These are phyloP conservation scores for Dryas alaskensis DNA, from an alignment of 306 rosid species.

Conservation along the genomic window DNA sequence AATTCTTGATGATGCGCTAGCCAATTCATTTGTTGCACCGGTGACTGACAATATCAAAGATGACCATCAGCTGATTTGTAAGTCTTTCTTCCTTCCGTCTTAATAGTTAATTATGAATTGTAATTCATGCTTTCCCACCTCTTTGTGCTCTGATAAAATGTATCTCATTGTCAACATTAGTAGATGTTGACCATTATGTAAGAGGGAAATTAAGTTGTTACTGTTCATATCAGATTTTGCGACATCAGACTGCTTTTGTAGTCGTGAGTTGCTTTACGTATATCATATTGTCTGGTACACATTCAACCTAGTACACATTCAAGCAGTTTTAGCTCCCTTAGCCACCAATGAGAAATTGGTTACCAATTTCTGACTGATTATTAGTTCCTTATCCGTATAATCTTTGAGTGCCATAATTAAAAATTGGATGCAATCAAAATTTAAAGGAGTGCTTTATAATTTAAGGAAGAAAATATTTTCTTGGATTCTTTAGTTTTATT, in stretches of 20 bases:
- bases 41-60: constrained; percentile 81
- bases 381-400: too few species aligned
- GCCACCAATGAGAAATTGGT: not conserved
- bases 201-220: not conserved
- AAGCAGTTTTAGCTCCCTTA: not conserved
- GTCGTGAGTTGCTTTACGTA: not conserved
- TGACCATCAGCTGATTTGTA: constrained; percentile 75
- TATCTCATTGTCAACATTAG: not conserved
- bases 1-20: constrained; percentile 86
- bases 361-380: not conserved
- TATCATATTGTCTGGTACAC: not conserved
- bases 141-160: not conserved
- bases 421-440: not conserved
- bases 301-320: not conserved
- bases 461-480: too few species aligned
- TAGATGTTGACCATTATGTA: not conserved
- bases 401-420: not conserved
- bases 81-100: constrained; percentile 32
- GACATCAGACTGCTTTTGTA: not conserved
- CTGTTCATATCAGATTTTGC: not conserved
- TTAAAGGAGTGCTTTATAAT: not conserved
- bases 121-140: not conserved
- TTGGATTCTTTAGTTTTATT: not conserved
- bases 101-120: not conserved
- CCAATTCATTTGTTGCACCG: constrained; percentile 90